Base-by-base conservation (phyloP, 2,329 filamentous ascomycete genomes). In the Zelopaecilomyces penicillatus region DNA sequence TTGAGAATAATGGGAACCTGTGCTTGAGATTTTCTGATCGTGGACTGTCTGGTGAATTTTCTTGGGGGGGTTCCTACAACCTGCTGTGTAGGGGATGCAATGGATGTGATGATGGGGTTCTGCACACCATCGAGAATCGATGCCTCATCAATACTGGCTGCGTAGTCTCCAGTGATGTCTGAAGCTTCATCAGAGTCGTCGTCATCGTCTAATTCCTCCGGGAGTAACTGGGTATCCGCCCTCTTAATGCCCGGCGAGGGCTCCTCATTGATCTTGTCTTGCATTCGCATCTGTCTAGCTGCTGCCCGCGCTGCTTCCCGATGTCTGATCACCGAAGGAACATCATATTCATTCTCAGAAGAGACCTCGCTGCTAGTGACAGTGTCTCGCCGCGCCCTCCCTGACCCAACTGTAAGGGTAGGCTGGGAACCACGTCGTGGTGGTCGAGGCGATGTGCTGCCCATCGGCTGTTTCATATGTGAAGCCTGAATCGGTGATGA, bases 341-440 rank as follows among this genome's bases (percentile, higher is more conserved):
- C 74, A 53, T 87, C 85, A 38, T 85, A 75, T 55, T 91, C 86
- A 54, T 87, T 89, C 50, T 91, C 86, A 0, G 85, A 90, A 0
- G 85, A 90, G 54, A 91, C 79, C 53, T 91, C 86, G 56, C 85
- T 89, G 64, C 85, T 88, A 1, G 86, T 90, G 39, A 86, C 82
- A 0, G 86, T 90, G 59, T 89, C 85, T 51, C 85, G 70, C 31
- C 86, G 71, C 2, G 81, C 73, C 11, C 85, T 71, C 63, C 84
- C 82, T 1, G 76, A 77, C 54, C 87, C 83, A 28, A 87, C 65
- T 1, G 82, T 78, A 28, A 87, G 65, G 0, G 82, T 78, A 19
- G 83, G 83, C 53, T 88, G 76, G 0, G 86, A 90, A 8, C 83
- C 84, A 52, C 84, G 72, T 12, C 84, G 71, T 12, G 60, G 66